These are phyloP conservation scores for Iberis pinnata DNA, from an alignment of 345 rosid species.

Conservation along the genomic window DNA sequence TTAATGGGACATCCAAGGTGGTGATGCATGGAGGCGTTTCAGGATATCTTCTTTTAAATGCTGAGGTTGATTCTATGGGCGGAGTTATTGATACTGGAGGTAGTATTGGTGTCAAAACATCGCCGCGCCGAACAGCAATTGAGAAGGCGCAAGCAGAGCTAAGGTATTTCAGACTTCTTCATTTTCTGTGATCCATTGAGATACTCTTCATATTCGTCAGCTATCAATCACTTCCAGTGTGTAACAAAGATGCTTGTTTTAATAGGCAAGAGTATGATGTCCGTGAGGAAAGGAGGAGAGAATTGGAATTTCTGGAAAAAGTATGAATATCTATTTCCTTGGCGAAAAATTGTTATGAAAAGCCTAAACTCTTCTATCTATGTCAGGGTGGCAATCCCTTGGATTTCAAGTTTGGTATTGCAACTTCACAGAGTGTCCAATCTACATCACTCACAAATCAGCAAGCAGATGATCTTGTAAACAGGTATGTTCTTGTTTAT, in stretches of 20 bases:
- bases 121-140: constrained; percentile 73
- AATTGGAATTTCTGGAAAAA: constrained; percentile 89
- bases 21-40: constrained; percentile 69
- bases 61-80: constrained; percentile 98
- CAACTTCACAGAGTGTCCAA: constrained; percentile 71
- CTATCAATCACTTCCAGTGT: background rate
- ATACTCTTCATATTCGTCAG: background rate
- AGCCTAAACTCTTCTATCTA: constrained; percentile 19
- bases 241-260: constrained; percentile 15
- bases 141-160: constrained; percentile 94
- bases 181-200: background rate
- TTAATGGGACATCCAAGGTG: constrained; percentile 32
- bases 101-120: constrained; percentile 67
- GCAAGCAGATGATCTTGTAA: constrained; percentile 60
- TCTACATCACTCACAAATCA: constrained; percentile 79
- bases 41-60: constrained; percentile 58
- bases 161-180: constrained; percentile 36
- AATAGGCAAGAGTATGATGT: constrained; percentile 94
- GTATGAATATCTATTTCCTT: constrained; percentile 40
- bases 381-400: constrained; percentile 95
- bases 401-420: constrained; percentile 78
- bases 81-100: constrained; percentile 90
- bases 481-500: constrained; percentile 50
- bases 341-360: constrained; percentile 15
- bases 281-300: constrained; percentile 89